These are phyloP conservation scores for Chamaecrista fasciculata DNA, from an alignment of 306 rosid species.

Conservation along the genomic window DNA sequence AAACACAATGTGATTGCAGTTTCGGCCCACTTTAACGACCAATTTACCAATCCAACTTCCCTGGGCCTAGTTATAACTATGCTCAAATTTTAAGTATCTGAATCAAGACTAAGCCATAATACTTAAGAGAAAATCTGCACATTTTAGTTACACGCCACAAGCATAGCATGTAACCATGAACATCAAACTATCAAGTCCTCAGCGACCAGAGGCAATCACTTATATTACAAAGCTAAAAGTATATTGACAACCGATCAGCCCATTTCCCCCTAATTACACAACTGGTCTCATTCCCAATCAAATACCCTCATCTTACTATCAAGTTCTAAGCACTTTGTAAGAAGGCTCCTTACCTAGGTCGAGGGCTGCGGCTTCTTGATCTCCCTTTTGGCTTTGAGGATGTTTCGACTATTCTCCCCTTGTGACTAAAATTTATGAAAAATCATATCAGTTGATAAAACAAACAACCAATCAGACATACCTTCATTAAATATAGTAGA, in stretches of 20 bases:
- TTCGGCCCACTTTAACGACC: background rate
- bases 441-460: background rate
- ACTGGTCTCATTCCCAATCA: background rate
- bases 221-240: background rate
- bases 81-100: background rate
- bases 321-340: background rate
- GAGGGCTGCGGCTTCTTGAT: constrained; percentile 72
- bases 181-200: background rate
- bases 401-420: constrained; percentile 58
- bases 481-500: background rate
- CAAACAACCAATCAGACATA: background rate
- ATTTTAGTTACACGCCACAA: background rate
- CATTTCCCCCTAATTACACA: background rate
- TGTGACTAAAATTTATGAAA: constrained; percentile 39
- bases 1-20: background rate
- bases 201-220: background rate
- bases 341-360: constrained; percentile 52
- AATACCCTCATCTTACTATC: background rate
- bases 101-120: background rate
- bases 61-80: background rate
- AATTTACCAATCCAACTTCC: background rate
- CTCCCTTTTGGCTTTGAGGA: constrained; percentile 46
- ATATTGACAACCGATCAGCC: background rate
- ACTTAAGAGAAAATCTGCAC: no score
- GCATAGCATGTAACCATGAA: background rate